Percentiles rank a stretch among this genome's conserved stretches.
These are phyloP conservation scores for Panellus pusillus DNA, from an alignment of 768 basidiomycete species.

Conservation along the genomic window DNA sequence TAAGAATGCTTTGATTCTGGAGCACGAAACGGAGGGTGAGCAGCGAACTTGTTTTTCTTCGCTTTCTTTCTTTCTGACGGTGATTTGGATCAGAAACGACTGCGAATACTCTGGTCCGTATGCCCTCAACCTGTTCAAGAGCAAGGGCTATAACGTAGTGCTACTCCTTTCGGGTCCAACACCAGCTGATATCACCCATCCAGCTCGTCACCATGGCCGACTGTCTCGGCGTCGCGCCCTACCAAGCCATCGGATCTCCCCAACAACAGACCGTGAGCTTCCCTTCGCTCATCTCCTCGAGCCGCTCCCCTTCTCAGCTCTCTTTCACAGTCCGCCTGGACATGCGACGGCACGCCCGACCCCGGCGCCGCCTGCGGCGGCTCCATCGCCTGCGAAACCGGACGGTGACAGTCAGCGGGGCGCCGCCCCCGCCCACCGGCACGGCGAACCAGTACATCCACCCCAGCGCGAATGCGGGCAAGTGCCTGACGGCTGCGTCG, in stretches of 20 bases:
- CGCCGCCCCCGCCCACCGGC: too few species aligned
- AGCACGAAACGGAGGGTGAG: constrained; percentile 34
- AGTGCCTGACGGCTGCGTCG: too few species aligned
- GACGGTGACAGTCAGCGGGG: constrained; percentile 1
- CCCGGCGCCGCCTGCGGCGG: constrained; percentile 14
- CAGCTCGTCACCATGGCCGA: constrained; percentile 41
- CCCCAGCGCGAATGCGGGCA: too few species aligned
- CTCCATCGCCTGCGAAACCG: constrained; percentile 17
- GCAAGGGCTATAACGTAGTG: constrained; percentile 26
- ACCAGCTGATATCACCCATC: neutral
- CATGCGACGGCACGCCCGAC: constrained; percentile 6
- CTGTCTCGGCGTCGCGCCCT: constrained; percentile 35
- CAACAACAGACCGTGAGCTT: constrained; percentile 7
- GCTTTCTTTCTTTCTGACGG: neutral
- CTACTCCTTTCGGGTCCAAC: neutral
- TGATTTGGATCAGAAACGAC: neutral
- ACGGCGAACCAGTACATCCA: neutral
- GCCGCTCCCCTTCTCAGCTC: neutral
- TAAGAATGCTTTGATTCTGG: constrained; percentile 32
- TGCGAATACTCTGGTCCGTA: constrained; percentile 4
- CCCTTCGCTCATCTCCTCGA: neutral
- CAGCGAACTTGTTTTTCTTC: neutral
- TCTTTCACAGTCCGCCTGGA: constrained; percentile 6
- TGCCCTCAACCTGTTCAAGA: constrained; percentile 11
- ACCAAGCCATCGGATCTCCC: constrained; percentile 30